Base-by-base conservation (phyloP, 768 basidiomycete genomes). In the Psilocybe subaeruginosa region DNA sequence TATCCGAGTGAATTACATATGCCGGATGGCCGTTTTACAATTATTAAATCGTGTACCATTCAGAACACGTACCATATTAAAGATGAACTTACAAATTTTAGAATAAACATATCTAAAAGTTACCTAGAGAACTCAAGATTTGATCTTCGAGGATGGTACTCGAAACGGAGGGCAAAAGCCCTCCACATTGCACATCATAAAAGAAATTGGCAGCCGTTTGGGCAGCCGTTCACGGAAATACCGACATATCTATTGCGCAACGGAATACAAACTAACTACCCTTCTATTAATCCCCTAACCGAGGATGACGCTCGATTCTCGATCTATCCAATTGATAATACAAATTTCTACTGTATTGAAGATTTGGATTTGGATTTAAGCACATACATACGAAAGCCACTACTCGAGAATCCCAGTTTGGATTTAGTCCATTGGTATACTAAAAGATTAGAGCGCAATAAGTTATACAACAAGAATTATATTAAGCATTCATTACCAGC, bases 391-490 rank as follows among this genome's bases (percentile, higher is more conserved):
- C 0, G 9, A 5, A 54, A 33, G 19, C 39, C 30, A 0, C n/a
- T 39, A 3, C 33, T 60, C 1, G 59, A 55, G 27, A 47, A 27
- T 11, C 41, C 52, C 9, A 7, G 11, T 3, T 48, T 60, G 6
- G 46, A 60, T 17, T 11, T 60, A 3, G 53, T 60, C 2, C 4
- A 16, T 11, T 60, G 59, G 59, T 60, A 60, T 33, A 12, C 30
- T 6, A 19, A 60, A 7, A 8, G 17, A 3, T 12, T 60, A 12
- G 31, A 47, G 11, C n/a, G 35, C 0, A 2, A 46, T 7, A 3
- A 49, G 8, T 8, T 60, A 3, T 60, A 60, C 39, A 48, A 47
- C 12, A 4, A 43, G 6, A 43, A 43, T 43, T 43, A 43, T 16
- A 11, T 14, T 4, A 43, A 43, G n/a, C 7, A 43, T 43, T 11